Percentiles rank a stretch among this genome's conserved stretches.
Evolutionary conservation across 768 basidiomycete genomes (phyloP).

Genomic region (Xerocomellus dryophilus): DNA sequence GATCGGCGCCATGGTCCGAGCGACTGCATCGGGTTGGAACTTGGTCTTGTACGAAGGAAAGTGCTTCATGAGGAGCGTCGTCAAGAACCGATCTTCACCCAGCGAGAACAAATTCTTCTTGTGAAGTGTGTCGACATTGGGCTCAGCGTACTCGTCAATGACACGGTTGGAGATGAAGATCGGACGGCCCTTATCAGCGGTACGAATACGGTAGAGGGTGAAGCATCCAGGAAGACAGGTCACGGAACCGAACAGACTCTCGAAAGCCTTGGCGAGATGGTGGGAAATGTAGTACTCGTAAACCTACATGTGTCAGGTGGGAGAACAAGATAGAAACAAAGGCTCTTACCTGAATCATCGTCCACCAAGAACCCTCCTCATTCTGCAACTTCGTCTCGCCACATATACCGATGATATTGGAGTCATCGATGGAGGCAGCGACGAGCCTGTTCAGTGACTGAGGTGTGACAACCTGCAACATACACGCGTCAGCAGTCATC

Average conservation of each 20-base stretch:
- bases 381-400: conserved; percentile 69
- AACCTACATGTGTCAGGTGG: conserved; percentile 37
- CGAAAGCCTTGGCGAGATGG: conserved; percentile 66
- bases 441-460: conserved; percentile 69
- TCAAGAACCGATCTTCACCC: conserved; percentile 70
- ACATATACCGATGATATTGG: conserved; percentile 63
- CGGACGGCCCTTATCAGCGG: conserved; percentile 68
- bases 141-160: conserved; percentile 67
- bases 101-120: conserved; percentile 69
- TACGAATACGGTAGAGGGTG: conserved; percentile 66
- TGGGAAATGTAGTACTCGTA: conserved; percentile 71
- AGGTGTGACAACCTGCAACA: conserved; percentile 52
- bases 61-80: conserved; percentile 66
- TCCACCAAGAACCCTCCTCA: conserved; percentile 70
- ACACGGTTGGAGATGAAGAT: conserved; percentile 70
- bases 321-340: neutral
- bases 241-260: conserved; percentile 66
- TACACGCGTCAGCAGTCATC: conserved; percentile 13
- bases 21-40: conserved; percentile 61
- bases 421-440: conserved; percentile 57
- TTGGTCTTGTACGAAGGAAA: conserved; percentile 70
- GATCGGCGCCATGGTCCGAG: conserved; percentile 63
- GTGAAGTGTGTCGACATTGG: conserved; percentile 64
- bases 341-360: conserved; percentile 62
- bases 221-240: conserved; percentile 75